Evolutionary conservation across 1,284 basidiomycete species (phyloP), one percentile per base, ranked within the genome.

Genomic region (Pseudozyma sp.): DNA sequence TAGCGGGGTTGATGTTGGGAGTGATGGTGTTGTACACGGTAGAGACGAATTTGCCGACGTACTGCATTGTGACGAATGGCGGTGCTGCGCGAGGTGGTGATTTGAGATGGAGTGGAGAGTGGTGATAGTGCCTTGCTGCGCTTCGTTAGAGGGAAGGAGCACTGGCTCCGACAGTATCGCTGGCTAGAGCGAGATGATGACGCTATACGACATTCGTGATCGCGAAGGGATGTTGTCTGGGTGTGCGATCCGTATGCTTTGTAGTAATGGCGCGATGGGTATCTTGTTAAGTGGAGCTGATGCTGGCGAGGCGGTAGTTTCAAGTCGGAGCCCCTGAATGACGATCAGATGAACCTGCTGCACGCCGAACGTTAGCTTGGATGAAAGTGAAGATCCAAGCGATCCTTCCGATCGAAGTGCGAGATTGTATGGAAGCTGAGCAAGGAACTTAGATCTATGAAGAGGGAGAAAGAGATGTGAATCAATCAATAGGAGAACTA

Each of bases 21-120:
- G 83, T 83, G 70, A 85, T 83, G 66, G 82, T 82, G 71, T 84
- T 85, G 77, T 85, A 85, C 64, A 85, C 83, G 40, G 79, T 80
- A 3, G 83, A 85, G 50, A 85, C 78, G 43, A 84, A 64, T 54
- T 79, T 80, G 34, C 82, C 82, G 40, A 84, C 83, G 76, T 83
- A 84, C 78, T 85, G 83, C 83, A 85, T 85, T 45, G 45, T 57
- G 44, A 45, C 10, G 43, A 31, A 16, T 19, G 8, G 16, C 6
- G 54, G 34, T 44, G 44, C 13, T 50, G 6, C 8, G 47, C 21
- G 10, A 13, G n/a, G 43, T 42, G 16, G 31, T 25, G 11, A 44
- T 34, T 25, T 19, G 13, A 38, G 44, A 31, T 13, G 25, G 35
- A 21, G 19, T 16, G 12, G 42, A 18, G n/a, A 42, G 25, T 34